Base-by-base conservation (phyloP, 1,284 basidiomycete genomes). In the Ustanciosporium gigantosporum region DNA sequence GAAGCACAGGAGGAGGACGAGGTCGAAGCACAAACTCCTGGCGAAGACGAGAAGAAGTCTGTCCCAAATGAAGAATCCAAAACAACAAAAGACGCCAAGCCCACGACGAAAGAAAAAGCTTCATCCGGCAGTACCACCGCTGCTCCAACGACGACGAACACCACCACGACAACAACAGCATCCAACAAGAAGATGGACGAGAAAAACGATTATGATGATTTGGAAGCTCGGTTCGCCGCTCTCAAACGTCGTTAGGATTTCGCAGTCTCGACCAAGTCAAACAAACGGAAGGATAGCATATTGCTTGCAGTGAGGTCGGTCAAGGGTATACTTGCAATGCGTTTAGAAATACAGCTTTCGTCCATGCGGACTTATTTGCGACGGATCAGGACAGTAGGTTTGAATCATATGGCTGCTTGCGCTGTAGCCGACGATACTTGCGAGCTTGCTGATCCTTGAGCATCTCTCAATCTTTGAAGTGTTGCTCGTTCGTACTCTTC, bases 191-290 rank as follows among this genome's bases (percentile, higher is more conserved):
- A 53, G 25, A 40, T 31, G 41, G 42, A 46, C 11, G 55, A 51
- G 19, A 48, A 57, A 46, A 46, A 59, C 36, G 64, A 60, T 21
- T 53, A 50, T 42, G 57, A 65, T 24, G 47, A 49, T 14, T 39
- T 68, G 34, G 58, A 59, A 44, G 49, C 45, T 2, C 52, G 68
- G 3, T 70, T 70, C 41, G 67, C 64, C 11, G 59, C 62, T 15
- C 45, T 70, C 13, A 68, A 68, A 40, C 51, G 55, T 11, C 36
- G 35, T 3, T 64, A 35, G 27, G 9, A 29, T 29, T 29, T 9
- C 27, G n/a, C 27, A n/a, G n/a, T n/a, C n/a, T n/a, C n/a, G n/a
- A n/a, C n/a, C n/a, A n/a, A n/a, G n/a, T n/a, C n/a, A n/a, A n/a
- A n/a, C n/a, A n/a, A n/a, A n/a, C n/a, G n/a, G n/a, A n/a, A n/a